Conservation (phyloP, 106 monocot genomes). For the Chionographis japonica region DNA sequence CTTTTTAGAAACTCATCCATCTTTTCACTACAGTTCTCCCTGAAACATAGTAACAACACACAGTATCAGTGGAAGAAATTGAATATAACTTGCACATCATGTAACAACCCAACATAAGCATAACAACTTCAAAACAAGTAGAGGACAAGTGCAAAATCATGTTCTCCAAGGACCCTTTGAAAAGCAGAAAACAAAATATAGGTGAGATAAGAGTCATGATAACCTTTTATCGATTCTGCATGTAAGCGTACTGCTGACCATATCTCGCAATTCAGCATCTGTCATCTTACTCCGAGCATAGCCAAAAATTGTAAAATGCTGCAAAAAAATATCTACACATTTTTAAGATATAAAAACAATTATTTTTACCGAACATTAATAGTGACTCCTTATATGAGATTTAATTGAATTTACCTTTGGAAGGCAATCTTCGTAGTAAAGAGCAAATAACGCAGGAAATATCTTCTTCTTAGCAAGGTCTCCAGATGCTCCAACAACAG, state of each 20-base stretch:
- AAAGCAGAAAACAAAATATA: background rate
- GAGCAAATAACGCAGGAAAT: slow-evolving; percentile 93
- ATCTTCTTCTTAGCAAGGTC: slow-evolving; percentile 98
- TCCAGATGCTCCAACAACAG: slow-evolving; percentile 89
- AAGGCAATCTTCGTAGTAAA: slow-evolving; percentile 89
- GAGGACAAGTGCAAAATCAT: background rate
- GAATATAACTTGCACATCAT: background rate
- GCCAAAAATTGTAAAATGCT: slow-evolving; percentile 96
- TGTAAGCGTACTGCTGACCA: slow-evolving; percentile 83
- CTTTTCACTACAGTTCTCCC: slow-evolving; percentile 76
- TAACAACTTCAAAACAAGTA: background rate
- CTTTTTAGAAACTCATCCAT: slow-evolving; percentile 77
- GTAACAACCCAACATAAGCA: background rate
- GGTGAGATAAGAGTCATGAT: background rate
- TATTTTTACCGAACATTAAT: too few relatives aligned
- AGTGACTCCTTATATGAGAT: too few relatives aligned
- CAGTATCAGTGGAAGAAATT: background rate
- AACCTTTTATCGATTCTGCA: slow-evolving; percentile 95
- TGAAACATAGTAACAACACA: slow-evolving; percentile 17
- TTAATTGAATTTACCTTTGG: slow-evolving; percentile 44
- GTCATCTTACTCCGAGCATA: slow-evolving; percentile 94
- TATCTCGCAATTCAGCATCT: slow-evolving; percentile 73
- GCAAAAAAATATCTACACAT: background rate
- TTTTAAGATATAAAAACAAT: too few relatives aligned
- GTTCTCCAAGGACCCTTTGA: too few relatives aligned